Evolutionary conservation across 441 rosid genomes (phyloP).

Genomic region (Macaranga tanarius): DNA sequence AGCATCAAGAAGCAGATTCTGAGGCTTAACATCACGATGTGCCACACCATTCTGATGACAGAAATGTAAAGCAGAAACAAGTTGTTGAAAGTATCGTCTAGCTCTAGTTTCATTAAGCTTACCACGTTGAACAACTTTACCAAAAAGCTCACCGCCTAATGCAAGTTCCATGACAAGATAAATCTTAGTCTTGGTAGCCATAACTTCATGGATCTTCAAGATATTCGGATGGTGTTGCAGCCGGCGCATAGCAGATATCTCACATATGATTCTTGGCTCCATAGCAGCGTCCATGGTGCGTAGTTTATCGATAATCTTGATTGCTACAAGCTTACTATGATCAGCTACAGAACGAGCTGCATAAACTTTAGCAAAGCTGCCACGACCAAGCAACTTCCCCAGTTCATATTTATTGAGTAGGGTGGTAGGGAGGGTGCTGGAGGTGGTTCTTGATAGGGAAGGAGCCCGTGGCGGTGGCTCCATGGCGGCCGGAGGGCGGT

Average conservation of each 20-base stretch:
- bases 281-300: slow-evolving; percentile 38
- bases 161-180: slow-evolving; percentile 83
- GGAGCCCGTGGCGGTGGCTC: slow-evolving; percentile 15
- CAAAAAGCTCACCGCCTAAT: slow-evolving; percentile 67
- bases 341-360: slow-evolving; percentile 50
- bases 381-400: slow-evolving; percentile 63
- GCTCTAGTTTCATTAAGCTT: slow-evolving; percentile 52
- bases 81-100: slow-evolving; percentile 70
- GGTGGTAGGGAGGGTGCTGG: slow-evolving; percentile 23
- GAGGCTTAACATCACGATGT: slow-evolving; percentile 89
- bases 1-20: slow-evolving; percentile 65
- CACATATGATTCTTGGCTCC: slow-evolving; percentile 67
- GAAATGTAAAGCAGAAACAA: slow-evolving; percentile 67
- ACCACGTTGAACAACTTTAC: slow-evolving; percentile 46
- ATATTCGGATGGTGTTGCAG: slow-evolving; percentile 73
- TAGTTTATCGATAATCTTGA: slow-evolving; percentile 33
- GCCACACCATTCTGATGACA: slow-evolving; percentile 78
- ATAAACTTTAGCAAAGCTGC: slow-evolving; percentile 71
- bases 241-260: slow-evolving; percentile 81
- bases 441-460: slow-evolving; percentile 4
- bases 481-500: slow-evolving; percentile 25
- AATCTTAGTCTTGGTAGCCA: slow-evolving; percentile 84
- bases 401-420: slow-evolving; percentile 67
- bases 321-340: slow-evolving; percentile 37
- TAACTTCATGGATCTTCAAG: slow-evolving; percentile 78